These are phyloP conservation scores for Penicillium oxalicum DNA, from an alignment of 2,329 filamentous ascomycete genomes.

Conservation along the genomic window DNA sequence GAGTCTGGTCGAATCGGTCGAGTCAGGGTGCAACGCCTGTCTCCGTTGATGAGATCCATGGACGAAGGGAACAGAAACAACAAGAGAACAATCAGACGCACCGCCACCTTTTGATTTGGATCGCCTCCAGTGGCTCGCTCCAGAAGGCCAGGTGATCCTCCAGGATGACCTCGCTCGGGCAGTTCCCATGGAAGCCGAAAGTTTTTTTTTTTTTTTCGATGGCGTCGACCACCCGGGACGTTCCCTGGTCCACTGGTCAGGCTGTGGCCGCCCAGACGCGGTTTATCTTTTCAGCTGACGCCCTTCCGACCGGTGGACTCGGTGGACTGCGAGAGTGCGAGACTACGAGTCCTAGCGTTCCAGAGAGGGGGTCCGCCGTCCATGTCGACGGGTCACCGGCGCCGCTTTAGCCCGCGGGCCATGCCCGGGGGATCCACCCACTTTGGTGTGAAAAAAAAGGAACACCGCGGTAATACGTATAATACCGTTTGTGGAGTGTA, in stretches of 20 bases:
- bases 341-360: conserved; percentile 1
- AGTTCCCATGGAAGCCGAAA: too few species aligned
- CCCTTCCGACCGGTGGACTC: background rate
- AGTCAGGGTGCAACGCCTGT: too few species aligned
- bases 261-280: conserved; percentile 18
- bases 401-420: conserved; percentile 20
- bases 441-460: conserved; percentile 17
- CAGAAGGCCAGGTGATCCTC: too few species aligned
- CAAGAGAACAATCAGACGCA: too few species aligned
- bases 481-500: too few species aligned
- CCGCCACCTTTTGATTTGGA: too few species aligned
- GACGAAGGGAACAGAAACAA: too few species aligned
- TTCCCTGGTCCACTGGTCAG: conserved; percentile 20
- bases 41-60: too few species aligned
- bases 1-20: background rate
- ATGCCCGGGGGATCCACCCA: conserved; percentile 18
- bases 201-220: background rate
- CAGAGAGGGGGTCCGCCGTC: conserved; percentile 23
- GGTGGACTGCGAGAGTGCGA: too few species aligned
- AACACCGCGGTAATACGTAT: background rate
- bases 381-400: conserved; percentile 35
- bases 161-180: too few species aligned
- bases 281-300: conserved; percentile 24
- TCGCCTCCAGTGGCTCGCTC: too few species aligned
- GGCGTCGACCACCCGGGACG: conserved; percentile 2